Evolutionary conservation across 2,329 filamentous ascomycete species (phyloP).

Genomic region (Monosporascus sp.): DNA sequence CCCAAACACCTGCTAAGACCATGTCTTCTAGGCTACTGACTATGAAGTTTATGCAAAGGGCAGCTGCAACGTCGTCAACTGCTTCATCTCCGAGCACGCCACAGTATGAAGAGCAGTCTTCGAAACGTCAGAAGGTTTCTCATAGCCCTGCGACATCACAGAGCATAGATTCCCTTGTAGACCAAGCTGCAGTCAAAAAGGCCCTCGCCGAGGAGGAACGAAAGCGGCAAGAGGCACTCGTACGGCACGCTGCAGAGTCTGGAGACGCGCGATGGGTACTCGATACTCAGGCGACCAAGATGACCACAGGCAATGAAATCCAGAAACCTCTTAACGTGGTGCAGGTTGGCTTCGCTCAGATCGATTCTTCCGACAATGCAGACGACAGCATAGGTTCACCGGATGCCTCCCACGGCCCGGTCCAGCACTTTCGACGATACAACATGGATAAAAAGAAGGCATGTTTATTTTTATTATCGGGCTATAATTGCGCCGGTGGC

Average conservation of each 20-base stretch:
- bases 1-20: slow-evolving; percentile 55
- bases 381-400: slow-evolving; percentile 15
- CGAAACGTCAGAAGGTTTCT: slow-evolving; percentile 59
- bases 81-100: slow-evolving; percentile 37
- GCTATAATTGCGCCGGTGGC: slow-evolving; percentile 27
- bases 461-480: slow-evolving; percentile 2
- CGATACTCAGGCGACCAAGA: slow-evolving; percentile 41
- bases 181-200: slow-evolving; percentile 56
- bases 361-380: slow-evolving; percentile 22
- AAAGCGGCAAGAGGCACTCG: slow-evolving; percentile 56
- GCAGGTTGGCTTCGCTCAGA: slow-evolving; percentile 51
- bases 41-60: slow-evolving; percentile 98
- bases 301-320: slow-evolving; percentile 21
- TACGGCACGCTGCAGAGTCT: slow-evolving; percentile 54
- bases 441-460: slow-evolving; percentile 29
- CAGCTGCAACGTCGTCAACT: slow-evolving; percentile 54
- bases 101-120: slow-evolving; percentile 42
- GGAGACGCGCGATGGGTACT: slow-evolving; percentile 75
- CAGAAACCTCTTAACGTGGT: slow-evolving; percentile 50
- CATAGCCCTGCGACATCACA: slow-evolving; percentile 28
- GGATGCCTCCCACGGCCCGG: slow-evolving; percentile 8
- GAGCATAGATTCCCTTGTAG: slow-evolving; percentile 40
- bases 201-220: slow-evolving; percentile 63
- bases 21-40: slow-evolving; percentile 86
- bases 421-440: slow-evolving; percentile 22